phyloP scores from a whole-genome alignment of 2,329 filamentous ascomycete species.

The Colletotrichum karsti region DNA sequence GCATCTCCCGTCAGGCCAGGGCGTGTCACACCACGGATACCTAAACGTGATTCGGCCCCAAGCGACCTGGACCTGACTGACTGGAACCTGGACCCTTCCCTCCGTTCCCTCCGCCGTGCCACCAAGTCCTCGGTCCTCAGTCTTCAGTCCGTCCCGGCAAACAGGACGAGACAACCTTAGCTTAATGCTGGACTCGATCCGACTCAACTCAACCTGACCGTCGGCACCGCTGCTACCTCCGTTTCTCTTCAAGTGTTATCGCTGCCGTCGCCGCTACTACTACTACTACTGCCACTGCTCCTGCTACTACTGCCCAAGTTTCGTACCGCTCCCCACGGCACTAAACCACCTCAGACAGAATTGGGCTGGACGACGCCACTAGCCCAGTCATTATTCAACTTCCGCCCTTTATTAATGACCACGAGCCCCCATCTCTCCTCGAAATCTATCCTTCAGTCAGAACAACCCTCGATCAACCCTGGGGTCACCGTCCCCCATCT shows the following conservation, averaged over 20 bases:
- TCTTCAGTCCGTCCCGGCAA: not conserved
- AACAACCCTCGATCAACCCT: not conserved
- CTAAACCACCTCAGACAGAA: not conserved
- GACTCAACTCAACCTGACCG: not conserved
- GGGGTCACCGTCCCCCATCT: not conserved
- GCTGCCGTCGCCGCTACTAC: not conserved
- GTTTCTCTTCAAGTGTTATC: not conserved
- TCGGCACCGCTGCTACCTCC: not conserved
- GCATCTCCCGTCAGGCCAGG: not conserved
- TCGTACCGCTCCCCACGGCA: not conserved
- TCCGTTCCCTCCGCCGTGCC: too few species aligned
- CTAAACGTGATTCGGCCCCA: not conserved
- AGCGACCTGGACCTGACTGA: not conserved
- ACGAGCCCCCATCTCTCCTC: slow-evolving; percentile 12
- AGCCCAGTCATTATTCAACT: not conserved
- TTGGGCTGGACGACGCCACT: not conserved
- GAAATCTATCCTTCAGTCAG: not conserved
- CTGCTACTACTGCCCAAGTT: not conserved
- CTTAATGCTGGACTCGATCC: not conserved
- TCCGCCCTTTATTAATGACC: slow-evolving; percentile 15
- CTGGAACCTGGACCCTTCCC: not conserved
- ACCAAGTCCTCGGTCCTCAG: not conserved
- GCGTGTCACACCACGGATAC: not conserved
- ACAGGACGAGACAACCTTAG: slow-evolving; percentile 4
- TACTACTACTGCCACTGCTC: not conserved